phyloP scores from a whole-genome alignment of 345 rosid species.

The Durio zibethinus region DNA sequence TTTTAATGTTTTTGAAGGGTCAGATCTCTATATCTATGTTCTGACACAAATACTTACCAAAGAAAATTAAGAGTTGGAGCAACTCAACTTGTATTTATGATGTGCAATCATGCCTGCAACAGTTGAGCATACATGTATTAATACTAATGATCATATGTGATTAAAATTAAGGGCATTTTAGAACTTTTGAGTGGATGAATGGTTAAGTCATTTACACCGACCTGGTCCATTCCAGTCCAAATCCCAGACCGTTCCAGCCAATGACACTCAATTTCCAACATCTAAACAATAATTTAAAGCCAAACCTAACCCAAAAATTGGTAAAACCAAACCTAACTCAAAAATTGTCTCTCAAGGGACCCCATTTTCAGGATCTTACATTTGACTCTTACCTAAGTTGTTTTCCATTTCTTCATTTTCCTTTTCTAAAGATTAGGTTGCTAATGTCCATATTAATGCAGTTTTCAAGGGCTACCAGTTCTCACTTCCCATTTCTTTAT shows the following conservation, averaged over 20 bases:
- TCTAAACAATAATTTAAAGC: background rate
- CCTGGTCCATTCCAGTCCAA: background rate
- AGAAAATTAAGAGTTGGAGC: too few species aligned
- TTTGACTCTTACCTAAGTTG: constrained; percentile 11
- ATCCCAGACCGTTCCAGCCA: background rate
- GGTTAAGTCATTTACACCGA: background rate
- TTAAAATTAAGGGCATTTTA: background rate
- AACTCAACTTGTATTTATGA: background rate
- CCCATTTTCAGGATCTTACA: constrained; percentile 18
- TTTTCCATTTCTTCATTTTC: background rate
- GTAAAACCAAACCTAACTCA: constrained; percentile 5
- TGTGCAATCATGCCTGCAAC: background rate
- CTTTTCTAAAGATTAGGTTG: background rate
- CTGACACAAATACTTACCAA: too few species aligned
- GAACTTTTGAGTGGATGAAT: background rate
- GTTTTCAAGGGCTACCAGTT: background rate
- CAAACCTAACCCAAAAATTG: constrained; percentile 6
- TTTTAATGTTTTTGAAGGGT: too few species aligned
- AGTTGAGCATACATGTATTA: background rate
- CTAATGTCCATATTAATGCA: constrained; percentile 11
- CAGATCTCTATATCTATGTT: too few species aligned
- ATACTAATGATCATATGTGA: background rate
- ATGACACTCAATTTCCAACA: constrained; percentile 4
- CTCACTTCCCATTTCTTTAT: background rate
- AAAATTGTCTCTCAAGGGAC: constrained; percentile 5